Evolutionary conservation across 2,329 filamentous ascomycete genomes (phyloP), one percentile per base, ranked within the genome.

Genomic region (Metarhizium brunneum): DNA sequence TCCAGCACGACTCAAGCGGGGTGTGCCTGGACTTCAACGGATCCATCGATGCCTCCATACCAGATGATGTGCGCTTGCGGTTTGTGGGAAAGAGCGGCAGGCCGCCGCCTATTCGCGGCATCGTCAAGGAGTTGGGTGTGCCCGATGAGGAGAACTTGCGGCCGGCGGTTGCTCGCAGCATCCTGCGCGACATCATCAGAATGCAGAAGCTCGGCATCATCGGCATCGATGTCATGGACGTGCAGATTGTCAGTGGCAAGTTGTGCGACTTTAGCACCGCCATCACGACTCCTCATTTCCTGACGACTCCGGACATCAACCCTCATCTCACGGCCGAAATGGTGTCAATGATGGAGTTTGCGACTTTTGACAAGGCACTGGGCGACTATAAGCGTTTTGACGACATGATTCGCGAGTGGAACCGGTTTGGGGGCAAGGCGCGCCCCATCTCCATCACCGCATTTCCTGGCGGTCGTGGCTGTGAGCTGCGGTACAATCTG

Each of bases 71-170:
- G 35, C 57, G 54, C 30, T n/a, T 1, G 16, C 20, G n/a, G 2
- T 56, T 50, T 35, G 20, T 47, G 42, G 56, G 54, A 40, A 58
- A 58, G 54, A 32, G 45, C 36, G 60, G 53, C 40, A 56, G 54
- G 30, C 53, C 42, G 4, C 57, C 60, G 25, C 61, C 62, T 32
- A 61, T 64, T 36, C 61, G 61, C 30, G 59, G 59, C 53, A 62
- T 65, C 48, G 47, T 64, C 51, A 64, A 64, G 49, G 60, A 60
- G 42, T 58, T 64, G 20, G 59, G 59, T n/a, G 18, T 8, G 7
- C 6, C 13, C 2, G 10, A 18, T 16, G 25, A 35, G 18, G 48
- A 38, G 7, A 35, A 35, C 32, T 50, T 50, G 29, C 25, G 18
- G n/a, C 10, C 25, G 18, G 29, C 10, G 48, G 11, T 10, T 50